Percentiles rank a stretch among this genome's conserved stretches.
phyloP scores from a whole-genome alignment of 768 basidiomycete genomes.

The Termitomyces heimii region DNA sequence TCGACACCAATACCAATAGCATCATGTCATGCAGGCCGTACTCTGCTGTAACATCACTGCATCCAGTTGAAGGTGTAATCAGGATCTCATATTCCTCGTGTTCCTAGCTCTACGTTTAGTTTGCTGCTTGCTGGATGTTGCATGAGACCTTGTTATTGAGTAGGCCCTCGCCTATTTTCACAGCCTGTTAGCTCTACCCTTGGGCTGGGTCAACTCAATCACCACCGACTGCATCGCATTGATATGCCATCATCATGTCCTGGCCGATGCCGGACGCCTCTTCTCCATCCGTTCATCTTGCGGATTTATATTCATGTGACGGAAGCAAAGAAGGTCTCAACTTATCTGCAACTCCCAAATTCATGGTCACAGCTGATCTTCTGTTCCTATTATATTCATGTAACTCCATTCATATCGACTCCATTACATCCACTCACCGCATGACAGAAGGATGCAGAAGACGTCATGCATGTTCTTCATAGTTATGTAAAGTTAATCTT shows the following conservation, averaged over 20 bases:
- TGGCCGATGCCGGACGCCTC: background rate
- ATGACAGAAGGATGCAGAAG: constrained; percentile 6
- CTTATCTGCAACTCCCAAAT: background rate
- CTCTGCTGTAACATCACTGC: background rate
- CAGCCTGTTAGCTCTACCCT: background rate
- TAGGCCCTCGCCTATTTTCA: too few relatives aligned
- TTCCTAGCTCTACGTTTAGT: background rate
- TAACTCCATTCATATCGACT: background rate
- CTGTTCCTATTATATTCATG: background rate
- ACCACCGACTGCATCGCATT: background rate
- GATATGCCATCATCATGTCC: background rate
- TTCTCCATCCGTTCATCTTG: constrained; percentile 1
- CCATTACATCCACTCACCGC: background rate
- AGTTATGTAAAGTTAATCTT: background rate
- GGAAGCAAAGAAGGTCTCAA: background rate
- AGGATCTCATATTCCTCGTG: background rate
- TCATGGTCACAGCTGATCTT: background rate
- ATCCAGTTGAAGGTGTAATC: background rate
- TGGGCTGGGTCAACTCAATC: background rate
- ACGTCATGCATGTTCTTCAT: background rate
- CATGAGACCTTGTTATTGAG: background rate
- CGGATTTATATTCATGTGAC: background rate
- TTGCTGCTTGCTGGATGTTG: too few relatives aligned
- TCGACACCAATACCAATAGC: background rate
- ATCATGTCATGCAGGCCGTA: background rate